Base-by-base conservation (phyloP, 1,284 basidiomycete species). In the Sporisorium scitamineum region DNA sequence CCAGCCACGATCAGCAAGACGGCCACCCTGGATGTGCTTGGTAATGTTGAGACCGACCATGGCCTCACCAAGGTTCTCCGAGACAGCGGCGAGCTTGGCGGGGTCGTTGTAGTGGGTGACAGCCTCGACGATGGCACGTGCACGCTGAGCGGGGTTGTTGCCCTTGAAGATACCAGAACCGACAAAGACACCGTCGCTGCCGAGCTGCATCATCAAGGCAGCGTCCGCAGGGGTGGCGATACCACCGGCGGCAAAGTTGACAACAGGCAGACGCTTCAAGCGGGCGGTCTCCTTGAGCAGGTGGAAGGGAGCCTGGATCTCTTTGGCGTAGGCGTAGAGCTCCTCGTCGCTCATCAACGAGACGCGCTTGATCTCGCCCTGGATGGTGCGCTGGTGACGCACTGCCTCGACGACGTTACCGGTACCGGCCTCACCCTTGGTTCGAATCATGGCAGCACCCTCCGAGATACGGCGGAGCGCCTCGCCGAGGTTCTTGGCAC, bases 151-250 rank as follows among this genome's bases (percentile, higher is more conserved):
- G 32, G 96, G 95, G 86, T 99, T 93, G 60, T 92, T 93, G 55
- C 95, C 96, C 71, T 74, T 68, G 63, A 84, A 84, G 64, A 84
- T 82, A 47, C 83, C 83, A 1, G 80, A 82, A 14, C 83, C 83
- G 89, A 87, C 87, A 68, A 87, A 87, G 26, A 87, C 94, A 89
- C 97, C 96, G 85, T 99, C 96, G 86, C 94, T 95, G 54, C 96
- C 95, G 41, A 99, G 90, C 86, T 98, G 95, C 96, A 99, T 99
- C 96, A 99, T 97, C 76, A 99, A 87, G 4, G 97, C 97, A 24
- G 96, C 97, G 86, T 99, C 96, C 75, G 95, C 95, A 53, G 96
- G 96, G 6, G 96, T 98, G 54, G 97, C 95, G 65, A 99, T 91
- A 76, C 96, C 96, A 70, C 96, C 96, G 54, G 96, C 95, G 26